phyloP scores from a whole-genome alignment of 768 basidiomycete species.

The Termitomyces eurrhizus region DNA sequence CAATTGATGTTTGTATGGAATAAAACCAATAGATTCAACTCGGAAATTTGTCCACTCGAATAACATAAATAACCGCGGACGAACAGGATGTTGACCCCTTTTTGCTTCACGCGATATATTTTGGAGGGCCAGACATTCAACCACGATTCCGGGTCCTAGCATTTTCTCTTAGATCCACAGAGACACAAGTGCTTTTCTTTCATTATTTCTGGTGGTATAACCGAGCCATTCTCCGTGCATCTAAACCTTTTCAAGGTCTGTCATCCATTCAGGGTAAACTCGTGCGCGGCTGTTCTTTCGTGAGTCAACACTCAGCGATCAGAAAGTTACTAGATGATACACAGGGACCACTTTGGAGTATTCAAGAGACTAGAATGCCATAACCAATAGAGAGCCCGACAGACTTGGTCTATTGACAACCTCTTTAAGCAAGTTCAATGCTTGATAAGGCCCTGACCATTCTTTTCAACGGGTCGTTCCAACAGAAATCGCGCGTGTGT shows the following conservation, averaged over 20 bases:
- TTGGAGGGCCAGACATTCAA: not conserved
- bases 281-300: not conserved
- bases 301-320: not conserved
- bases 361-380: too few species aligned
- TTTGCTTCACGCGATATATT: not conserved
- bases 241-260: not conserved
- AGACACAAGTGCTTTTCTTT: not conserved
- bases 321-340: not conserved
- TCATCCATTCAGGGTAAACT: not conserved
- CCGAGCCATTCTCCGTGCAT: not conserved
- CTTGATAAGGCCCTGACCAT: not conserved
- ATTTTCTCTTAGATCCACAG: not conserved
- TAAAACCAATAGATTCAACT: not conserved
- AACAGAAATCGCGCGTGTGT: not conserved
- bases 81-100: not conserved
- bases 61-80: not conserved
- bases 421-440: not conserved
- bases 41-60: not conserved
- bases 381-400: too few species aligned
- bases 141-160: not conserved
- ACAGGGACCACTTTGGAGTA: not conserved
- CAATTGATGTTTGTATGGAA: not conserved
- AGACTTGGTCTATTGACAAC: not conserved
- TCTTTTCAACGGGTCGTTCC: not conserved
- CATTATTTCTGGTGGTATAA: not conserved